Percentiles rank a stretch among this genome's conserved stretches.
phyloP scores from a whole-genome alignment of 306 rosid genomes.

The Neltuma alba region DNA sequence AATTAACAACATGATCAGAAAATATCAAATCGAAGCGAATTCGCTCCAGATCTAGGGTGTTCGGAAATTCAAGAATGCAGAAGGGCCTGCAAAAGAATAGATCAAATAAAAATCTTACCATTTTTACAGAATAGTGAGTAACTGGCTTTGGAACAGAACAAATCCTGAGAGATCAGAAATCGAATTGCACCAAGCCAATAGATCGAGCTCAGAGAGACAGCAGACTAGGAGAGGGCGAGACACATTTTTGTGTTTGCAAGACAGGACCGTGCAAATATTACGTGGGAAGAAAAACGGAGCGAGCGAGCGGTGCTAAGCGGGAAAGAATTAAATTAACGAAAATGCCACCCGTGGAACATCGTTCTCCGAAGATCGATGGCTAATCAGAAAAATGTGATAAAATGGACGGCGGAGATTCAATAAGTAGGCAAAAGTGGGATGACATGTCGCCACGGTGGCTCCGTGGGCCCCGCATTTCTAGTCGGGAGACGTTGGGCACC shows the following conservation, averaged over 20 bases:
- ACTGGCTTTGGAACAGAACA: conserved; percentile 40
- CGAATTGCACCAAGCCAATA: conserved; percentile 45
- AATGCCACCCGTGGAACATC: conserved; percentile 49
- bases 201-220: conserved; percentile 51
- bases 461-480: neutral
- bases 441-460: conserved; percentile 31
- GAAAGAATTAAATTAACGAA: conserved; percentile 51
- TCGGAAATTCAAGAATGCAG: conserved; percentile 36
- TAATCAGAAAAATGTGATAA: neutral
- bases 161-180: conserved; percentile 48
- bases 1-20: conserved; percentile 8
- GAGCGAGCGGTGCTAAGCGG: conserved; percentile 35
- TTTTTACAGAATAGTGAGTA: conserved; percentile 48
- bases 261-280: conserved; percentile 33
- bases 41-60: conserved; percentile 69
- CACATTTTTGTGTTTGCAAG: conserved; percentile 29
- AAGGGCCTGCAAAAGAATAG: conserved; percentile 26
- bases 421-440: neutral
- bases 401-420: conserved; percentile 19
- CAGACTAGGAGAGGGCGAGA: conserved; percentile 19
- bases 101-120: conserved; percentile 66
- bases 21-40: conserved; percentile 50
- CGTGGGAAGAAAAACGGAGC: conserved; percentile 18
- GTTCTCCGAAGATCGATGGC: neutral
- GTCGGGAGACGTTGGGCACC: neutral